phyloP scores from a whole-genome alignment of 2,329 filamentous ascomycete genomes.

The Fusarium sp. region DNA sequence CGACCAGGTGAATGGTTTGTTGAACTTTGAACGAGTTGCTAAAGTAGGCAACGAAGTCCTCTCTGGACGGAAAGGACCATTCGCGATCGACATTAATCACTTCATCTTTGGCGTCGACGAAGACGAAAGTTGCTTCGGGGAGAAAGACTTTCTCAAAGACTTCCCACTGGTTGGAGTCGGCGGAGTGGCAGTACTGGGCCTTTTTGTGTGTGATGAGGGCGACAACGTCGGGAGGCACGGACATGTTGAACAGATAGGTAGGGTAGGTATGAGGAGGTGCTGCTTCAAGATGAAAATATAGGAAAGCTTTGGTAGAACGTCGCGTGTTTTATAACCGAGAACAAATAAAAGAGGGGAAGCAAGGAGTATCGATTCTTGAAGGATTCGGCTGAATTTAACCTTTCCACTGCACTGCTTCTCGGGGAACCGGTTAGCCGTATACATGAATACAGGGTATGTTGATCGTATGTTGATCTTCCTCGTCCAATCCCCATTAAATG shows the following conservation, averaged over 20 bases:
- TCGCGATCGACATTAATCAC: background rate
- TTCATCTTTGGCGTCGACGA: background rate
- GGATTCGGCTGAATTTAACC: background rate
- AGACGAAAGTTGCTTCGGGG: background rate
- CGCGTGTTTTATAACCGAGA: background rate
- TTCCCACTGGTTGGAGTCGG: conserved; percentile 23
- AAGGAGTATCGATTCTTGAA: background rate
- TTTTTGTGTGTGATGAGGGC: conserved; percentile 26
- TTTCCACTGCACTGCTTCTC: background rate
- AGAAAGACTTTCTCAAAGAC: conserved; percentile 19
- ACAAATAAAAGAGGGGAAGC: background rate
- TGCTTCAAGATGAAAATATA: background rate
- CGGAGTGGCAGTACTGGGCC: conserved; percentile 22
- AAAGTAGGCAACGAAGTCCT: conserved; percentile 9
- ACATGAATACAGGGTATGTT: background rate
- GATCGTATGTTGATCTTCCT: background rate
- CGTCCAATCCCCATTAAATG: background rate
- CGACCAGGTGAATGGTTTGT: conserved; percentile 17
- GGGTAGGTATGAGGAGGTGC: background rate
- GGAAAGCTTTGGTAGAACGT: background rate
- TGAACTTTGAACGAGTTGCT: conserved; percentile 6
- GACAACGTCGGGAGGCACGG: background rate
- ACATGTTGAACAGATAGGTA: background rate
- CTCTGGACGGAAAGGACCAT: background rate
- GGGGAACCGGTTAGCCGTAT: background rate